Base-by-base conservation (phyloP, 768 basidiomycete species). In the Gloeostereum incarnatum region DNA sequence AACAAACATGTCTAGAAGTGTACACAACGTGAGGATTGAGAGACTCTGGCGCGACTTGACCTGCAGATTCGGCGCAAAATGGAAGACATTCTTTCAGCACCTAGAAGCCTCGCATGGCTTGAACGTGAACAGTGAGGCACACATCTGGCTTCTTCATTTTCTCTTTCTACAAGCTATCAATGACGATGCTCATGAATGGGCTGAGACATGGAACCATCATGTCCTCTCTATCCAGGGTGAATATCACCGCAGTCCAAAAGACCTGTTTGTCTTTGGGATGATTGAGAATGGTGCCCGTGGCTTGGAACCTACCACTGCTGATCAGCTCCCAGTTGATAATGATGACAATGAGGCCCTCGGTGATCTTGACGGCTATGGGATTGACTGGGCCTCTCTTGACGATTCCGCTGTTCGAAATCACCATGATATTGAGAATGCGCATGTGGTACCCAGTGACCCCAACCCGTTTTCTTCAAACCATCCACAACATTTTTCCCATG, bases 101-200 rank as follows among this genome's bases (percentile, higher is more conserved):
- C 50, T 56, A 8, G 54, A 56, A 34, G 27, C 43, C 7, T 21
- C 40, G n/a, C 32, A 47, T 36, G 54, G 48, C 16, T 53, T 56
- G 9, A 38, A 50, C 31, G 22, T 40, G 20, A 39, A 45, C 44
- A 44, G 31, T 35, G 25, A 14, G 11, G 23, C 25, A 23, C 56
- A 57, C 35, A 46, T 54, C 14, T 56, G 55, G 55, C 49, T 56
- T 26, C 44, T 57, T 16, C 56, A 54, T 30, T 44, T 44, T 27
- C 40, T 56, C 6, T 56, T 57, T 36, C 53, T 56, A 4, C 35
- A 17, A 1, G 14, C 23, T 3, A 49, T 56, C 41, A 49, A 56
- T 26, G 14, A 38, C n/a, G 44, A 54, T 3, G 22, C 36, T 1
- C 6, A 5, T 2, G 24, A 33, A 17, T 36, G 11, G 11, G 17